Evolutionary conservation across 1,284 basidiomycete genomes (phyloP).

Genomic region (Ceratobasidium sp.): DNA sequence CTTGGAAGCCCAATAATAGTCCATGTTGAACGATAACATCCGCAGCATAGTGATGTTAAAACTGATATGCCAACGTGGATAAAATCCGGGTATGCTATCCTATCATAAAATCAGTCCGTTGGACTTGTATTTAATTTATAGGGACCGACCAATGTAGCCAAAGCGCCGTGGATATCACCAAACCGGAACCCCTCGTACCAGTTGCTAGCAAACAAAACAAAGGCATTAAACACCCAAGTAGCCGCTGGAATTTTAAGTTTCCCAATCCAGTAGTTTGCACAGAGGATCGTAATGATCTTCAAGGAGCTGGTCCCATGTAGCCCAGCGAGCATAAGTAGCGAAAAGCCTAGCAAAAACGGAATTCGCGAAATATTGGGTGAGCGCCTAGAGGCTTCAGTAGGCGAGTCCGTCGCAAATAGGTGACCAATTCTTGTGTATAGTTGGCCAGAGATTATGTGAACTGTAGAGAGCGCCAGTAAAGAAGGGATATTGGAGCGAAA

Average conservation of each 20-base stretch:
- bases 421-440: slow-evolving; percentile 52
- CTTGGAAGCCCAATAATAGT: slow-evolving; percentile 83
- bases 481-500: slow-evolving; percentile 78
- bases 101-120: slow-evolving; percentile 48
- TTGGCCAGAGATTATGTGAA: slow-evolving; percentile 52
- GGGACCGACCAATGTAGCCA: slow-evolving; percentile 61
- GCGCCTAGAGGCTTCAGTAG: slow-evolving; percentile 34
- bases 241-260: slow-evolving; percentile 60
- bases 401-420: slow-evolving; percentile 42
- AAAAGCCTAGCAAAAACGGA: slow-evolving; percentile 62
- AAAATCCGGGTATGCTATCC: slow-evolving; percentile 75
- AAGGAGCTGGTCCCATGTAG: slow-evolving; percentile 88
- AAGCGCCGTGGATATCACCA: slow-evolving; percentile 60
- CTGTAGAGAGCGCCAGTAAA: slow-evolving; percentile 59
- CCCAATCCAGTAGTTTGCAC: slow-evolving; percentile 73
- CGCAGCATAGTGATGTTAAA: slow-evolving; percentile 99
- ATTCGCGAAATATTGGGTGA: slow-evolving; percentile 55
- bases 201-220: slow-evolving; percentile 81
- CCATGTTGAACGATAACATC: slow-evolving; percentile 91
- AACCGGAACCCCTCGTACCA: slow-evolving; percentile 79
- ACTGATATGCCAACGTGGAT: slow-evolving; percentile 89
- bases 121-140: neutral
- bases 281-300: slow-evolving; percentile 79
- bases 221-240: slow-evolving; percentile 81
- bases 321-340: slow-evolving; percentile 71